Conservation (phyloP, 768 basidiomycete genomes). For the Clitopilus passeckerianus region DNA sequence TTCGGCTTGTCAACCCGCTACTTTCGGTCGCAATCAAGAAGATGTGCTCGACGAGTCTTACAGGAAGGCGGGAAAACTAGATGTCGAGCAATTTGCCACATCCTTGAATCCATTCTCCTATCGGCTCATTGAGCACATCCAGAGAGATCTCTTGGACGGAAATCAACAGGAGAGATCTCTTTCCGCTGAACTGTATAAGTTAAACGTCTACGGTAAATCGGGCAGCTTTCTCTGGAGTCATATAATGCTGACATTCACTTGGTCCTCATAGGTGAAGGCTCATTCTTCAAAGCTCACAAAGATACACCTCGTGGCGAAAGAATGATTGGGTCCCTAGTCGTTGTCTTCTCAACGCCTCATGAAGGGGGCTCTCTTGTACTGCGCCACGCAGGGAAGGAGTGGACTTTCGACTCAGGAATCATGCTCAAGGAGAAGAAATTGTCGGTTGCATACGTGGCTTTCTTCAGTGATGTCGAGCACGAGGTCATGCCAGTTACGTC, state of each 20-base stretch:
- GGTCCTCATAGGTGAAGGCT: conserved; percentile 28
- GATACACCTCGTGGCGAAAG: conserved; percentile 38
- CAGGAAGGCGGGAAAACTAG: conserved; percentile 20
- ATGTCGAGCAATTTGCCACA: conserved; percentile 11
- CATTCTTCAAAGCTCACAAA: conserved; percentile 46
- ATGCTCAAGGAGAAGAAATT: conserved; percentile 1
- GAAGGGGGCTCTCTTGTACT: conserved; percentile 40
- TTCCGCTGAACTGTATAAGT: conserved; percentile 27
- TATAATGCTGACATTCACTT: neutral
- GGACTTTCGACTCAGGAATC: conserved; percentile 29
- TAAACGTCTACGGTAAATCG: conserved; percentile 32
- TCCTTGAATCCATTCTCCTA: conserved; percentile 11
- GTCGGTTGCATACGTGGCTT: conserved; percentile 26
- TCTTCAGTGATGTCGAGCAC: conserved; percentile 41
- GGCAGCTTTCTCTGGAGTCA: neutral
- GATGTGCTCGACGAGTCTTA: conserved; percentile 22
- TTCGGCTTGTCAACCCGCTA: conserved; percentile 16
- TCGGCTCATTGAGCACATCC: conserved; percentile 10
- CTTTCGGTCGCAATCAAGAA: conserved; percentile 17
- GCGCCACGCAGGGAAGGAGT: conserved; percentile 24
- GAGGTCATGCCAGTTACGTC: conserved; percentile 35
- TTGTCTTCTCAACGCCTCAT: conserved; percentile 42
- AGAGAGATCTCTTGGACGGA: conserved; percentile 8
- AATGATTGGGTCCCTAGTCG: conserved; percentile 50
- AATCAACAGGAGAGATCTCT: conserved; percentile 3